These are phyloP conservation scores for Nitzschia sp. DNA, from an alignment of 108 stramenopile species.

Conservation along the genomic window DNA sequence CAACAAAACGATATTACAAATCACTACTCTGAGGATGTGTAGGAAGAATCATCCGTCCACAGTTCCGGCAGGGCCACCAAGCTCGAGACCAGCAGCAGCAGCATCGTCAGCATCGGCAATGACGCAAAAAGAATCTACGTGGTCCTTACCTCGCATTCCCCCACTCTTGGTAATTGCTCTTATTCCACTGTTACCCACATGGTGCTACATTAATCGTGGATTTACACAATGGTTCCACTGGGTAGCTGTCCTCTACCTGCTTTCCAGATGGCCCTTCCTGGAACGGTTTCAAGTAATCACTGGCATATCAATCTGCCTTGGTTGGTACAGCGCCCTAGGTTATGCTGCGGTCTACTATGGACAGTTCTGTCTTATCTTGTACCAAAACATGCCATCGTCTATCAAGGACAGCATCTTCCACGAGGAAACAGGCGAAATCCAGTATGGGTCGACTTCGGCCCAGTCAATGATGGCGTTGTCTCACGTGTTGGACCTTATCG, in stretches of 20 bases:
- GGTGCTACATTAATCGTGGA: slow-evolving; percentile 48
- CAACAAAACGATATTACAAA: too few relatives aligned
- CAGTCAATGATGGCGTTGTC: slow-evolving; percentile 29
- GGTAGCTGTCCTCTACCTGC: slow-evolving; percentile 32
- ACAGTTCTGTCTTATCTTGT: slow-evolving; percentile 40
- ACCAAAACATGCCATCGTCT: slow-evolving; percentile 50
- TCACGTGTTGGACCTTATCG: slow-evolving; percentile 48
- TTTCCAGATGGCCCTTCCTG: slow-evolving; percentile 41
- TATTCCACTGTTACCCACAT: slow-evolving; percentile 32
- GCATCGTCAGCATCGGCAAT: too few relatives aligned
- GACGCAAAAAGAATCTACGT: not conserved
- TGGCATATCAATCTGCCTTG: slow-evolving; percentile 43
- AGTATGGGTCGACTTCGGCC: slow-evolving; percentile 19
- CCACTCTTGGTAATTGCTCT: slow-evolving; percentile 1
- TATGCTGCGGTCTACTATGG: slow-evolving; percentile 40
- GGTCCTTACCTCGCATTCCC: slow-evolving; percentile 1
- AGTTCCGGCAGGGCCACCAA: too few relatives aligned
- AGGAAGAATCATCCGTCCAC: too few relatives aligned
- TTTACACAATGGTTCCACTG: slow-evolving; percentile 66
- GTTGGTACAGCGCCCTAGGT: slow-evolving; percentile 52
- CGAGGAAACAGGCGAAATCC: not conserved
- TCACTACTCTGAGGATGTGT: too few relatives aligned
- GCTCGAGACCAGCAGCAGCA: not conserved
- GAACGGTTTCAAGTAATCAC: slow-evolving; percentile 31
- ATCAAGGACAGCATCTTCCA: slow-evolving; percentile 33